These are phyloP conservation scores for Rhizoctonia solani DNA, from an alignment of 1,284 basidiomycete genomes.

Conservation along the genomic window DNA sequence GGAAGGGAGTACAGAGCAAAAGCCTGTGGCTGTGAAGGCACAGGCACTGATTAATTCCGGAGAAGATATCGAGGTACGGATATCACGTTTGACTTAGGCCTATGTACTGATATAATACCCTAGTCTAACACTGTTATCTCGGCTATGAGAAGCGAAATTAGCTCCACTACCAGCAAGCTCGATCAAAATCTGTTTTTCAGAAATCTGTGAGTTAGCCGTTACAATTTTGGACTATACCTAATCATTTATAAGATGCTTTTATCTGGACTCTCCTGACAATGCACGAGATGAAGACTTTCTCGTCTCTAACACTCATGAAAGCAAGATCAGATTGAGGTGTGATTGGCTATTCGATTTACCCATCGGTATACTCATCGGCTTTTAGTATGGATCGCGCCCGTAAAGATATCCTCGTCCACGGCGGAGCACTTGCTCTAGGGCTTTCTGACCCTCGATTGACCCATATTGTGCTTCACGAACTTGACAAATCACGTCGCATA, in stretches of 20 bases:
- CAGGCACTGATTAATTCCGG: too few species aligned
- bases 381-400: conserved; percentile 61
- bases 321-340: conserved; percentile 38
- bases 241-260: conserved; percentile 66
- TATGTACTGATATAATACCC: too few species aligned
- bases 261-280: conserved; percentile 79
- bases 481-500: conserved; percentile 69
- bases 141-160: conserved; percentile 10
- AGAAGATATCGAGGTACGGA: neutral
- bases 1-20: too few species aligned
- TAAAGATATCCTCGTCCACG: conserved; percentile 62
- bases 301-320: conserved; percentile 49
- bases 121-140: neutral
- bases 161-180: conserved; percentile 60
- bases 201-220: conserved; percentile 64
- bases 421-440: conserved; percentile 65
- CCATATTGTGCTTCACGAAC: conserved; percentile 80
- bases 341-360: conserved; percentile 52
- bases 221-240: neutral
- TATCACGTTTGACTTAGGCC: neutral
- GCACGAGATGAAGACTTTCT: conserved; percentile 54
- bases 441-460: conserved; percentile 78
- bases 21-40: too few species aligned
- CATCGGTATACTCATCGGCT: conserved; percentile 40
- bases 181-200: conserved; percentile 75